These are phyloP conservation scores for Entonaema liquescens DNA, from an alignment of 495 filamentous ascomycete genomes.

Conservation along the genomic window DNA sequence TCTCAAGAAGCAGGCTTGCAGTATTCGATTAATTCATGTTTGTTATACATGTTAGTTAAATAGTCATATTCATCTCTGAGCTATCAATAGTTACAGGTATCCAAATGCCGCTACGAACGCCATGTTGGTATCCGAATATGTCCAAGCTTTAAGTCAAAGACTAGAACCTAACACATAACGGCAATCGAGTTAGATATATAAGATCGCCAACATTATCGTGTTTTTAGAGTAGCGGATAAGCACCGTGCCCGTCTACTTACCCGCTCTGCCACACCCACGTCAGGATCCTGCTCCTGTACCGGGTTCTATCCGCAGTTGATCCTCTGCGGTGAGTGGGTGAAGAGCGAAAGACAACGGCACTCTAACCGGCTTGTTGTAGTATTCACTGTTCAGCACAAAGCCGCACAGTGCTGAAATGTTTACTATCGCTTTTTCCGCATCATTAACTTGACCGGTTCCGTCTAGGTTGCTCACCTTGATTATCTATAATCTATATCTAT, in stretches of 20 bases:
- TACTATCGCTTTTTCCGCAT: neutral
- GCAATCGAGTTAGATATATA: neutral
- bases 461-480: neutral
- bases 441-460: neutral
- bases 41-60: neutral
- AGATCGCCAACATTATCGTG: slow-evolving; percentile 28
- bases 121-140: neutral
- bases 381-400: neutral
- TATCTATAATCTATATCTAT: too few relatives aligned
- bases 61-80: neutral
- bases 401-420: neutral
- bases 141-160: neutral
- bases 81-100: neutral
- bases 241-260: slow-evolving; percentile 7
- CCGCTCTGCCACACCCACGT: slow-evolving; percentile 19
- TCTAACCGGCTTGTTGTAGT: neutral
- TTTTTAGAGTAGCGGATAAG: slow-evolving; percentile 11
- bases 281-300: slow-evolving; percentile 23
- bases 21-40: neutral
- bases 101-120: neutral
- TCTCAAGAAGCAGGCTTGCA: neutral
- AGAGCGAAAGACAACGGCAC: slow-evolving; percentile 12
- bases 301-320: slow-evolving; percentile 27
- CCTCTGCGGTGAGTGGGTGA: slow-evolving; percentile 10
- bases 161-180: neutral